Conservation (phyloP, 225 moss, liverwort and hornwort species). For the Anthoceros angustus region DNA sequence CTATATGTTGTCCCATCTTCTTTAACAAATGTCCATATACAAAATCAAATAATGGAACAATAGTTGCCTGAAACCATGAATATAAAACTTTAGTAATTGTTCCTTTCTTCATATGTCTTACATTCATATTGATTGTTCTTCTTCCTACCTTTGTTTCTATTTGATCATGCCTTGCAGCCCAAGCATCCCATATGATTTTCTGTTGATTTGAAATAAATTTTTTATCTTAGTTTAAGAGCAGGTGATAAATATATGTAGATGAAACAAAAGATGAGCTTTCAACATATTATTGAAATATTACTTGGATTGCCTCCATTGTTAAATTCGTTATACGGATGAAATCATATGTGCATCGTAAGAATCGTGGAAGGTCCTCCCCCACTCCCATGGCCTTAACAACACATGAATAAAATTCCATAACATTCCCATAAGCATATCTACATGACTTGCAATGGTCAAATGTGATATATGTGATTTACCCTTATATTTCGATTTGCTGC, state of each 20-base stretch:
- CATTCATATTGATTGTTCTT: no score
- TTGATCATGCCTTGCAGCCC: not conserved
- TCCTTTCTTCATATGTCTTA: no score
- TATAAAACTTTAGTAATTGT: no score
- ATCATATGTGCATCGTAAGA: not conserved
- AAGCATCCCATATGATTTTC: not conserved
- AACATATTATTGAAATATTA: not conserved
- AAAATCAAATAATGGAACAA: not conserved
- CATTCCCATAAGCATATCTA: no score
- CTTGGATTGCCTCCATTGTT: not conserved
- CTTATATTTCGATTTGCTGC: not conserved
- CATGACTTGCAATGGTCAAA: no score
- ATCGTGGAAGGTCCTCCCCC: not conserved
- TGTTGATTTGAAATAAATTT: not conserved
- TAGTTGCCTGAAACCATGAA: not conserved
- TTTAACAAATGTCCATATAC: not conserved
- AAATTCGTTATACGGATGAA: not conserved
- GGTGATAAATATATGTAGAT: no score
- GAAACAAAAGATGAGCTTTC: no score
- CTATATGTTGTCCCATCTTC: slow-evolving; percentile 1
- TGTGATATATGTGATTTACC: no score
- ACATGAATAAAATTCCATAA: no score
- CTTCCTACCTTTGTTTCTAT: not conserved
- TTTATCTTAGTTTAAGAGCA: no score
- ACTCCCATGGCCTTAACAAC: not conserved